These are phyloP conservation scores for Acrodontium crateriforme DNA, from an alignment of 2,329 filamentous ascomycete genomes.

Conservation along the genomic window DNA sequence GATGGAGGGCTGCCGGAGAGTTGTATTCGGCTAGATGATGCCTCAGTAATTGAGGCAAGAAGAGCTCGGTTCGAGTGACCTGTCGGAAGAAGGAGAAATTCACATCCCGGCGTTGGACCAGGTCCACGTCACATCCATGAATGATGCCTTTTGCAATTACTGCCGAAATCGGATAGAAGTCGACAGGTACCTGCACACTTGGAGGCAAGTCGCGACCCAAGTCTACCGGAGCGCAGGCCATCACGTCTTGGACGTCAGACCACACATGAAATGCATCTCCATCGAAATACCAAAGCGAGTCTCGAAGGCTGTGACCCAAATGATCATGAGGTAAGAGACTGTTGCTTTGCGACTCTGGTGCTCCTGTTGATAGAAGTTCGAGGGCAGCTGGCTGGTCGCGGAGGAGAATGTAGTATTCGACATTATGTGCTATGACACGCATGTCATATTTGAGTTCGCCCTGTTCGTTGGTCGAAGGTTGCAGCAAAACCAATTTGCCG, in stretches of 20 bases:
- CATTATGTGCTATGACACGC: conserved; percentile 88
- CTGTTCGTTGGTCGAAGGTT: conserved; percentile 69
- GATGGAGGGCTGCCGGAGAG: conserved; percentile 62
- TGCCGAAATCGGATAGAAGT: conserved; percentile 88
- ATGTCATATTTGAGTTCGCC: conserved; percentile 94
- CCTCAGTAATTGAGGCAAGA: conserved; percentile 75
- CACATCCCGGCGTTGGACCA: conserved; percentile 84
- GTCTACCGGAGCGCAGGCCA: conserved; percentile 55
- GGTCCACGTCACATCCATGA: conserved; percentile 78
- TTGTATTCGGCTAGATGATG: conserved; percentile 64
- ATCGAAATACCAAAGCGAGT: conserved; percentile 92
- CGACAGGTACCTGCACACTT: conserved; percentile 66
- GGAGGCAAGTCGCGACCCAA: conserved; percentile 55
- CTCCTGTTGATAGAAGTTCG: conserved; percentile 6
- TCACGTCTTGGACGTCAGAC: conserved; percentile 74
- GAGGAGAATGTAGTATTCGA: conserved; percentile 90
- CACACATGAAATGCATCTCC: conserved; percentile 75
- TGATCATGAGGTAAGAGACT: conserved; percentile 10
- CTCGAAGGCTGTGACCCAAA: conserved; percentile 45
- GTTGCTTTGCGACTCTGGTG: conserved; percentile 7
- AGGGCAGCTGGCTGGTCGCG: conserved; percentile 51
- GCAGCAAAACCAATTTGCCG: conserved; percentile 83
- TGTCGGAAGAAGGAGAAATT: conserved; percentile 85
- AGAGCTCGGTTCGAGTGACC: conserved; percentile 81
- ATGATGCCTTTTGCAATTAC: conserved; percentile 81